Conservation (phyloP, 148 eudicot genomes). For the Camellia granthamiana region DNA sequence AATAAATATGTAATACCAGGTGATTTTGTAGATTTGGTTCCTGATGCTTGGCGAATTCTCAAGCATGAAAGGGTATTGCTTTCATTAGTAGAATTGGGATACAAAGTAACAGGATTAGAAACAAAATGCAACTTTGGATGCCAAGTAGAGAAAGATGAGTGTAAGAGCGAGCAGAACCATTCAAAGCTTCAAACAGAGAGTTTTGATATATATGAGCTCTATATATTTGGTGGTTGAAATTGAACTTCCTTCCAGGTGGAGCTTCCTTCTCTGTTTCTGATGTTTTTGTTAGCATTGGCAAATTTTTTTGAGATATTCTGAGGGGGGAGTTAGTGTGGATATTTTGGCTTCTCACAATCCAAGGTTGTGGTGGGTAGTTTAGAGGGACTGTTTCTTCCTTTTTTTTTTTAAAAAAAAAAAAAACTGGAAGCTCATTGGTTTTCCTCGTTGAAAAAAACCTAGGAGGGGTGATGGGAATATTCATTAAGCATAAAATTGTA, state of each 20-base stretch:
- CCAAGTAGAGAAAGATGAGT: conserved; percentile 50
- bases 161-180: conserved; percentile 51
- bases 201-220: background rate
- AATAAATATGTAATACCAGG: conserved; percentile 50
- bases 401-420: background rate
- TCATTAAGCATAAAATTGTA: too few relatives aligned
- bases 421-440: too few relatives aligned
- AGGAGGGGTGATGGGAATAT: too few relatives aligned
- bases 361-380: conserved; percentile 40
- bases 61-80: conserved; percentile 28
- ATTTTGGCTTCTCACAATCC: conserved; percentile 36
- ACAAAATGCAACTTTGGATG: conserved; percentile 29
- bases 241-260: background rate
- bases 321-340: conserved; percentile 27
- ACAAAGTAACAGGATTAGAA: conserved; percentile 14
- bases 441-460: too few relatives aligned
- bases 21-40: conserved; percentile 85
- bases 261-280: background rate
- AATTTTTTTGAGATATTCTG: background rate
- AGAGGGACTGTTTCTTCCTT: conserved; percentile 12
- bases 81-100: conserved; percentile 29
- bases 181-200: background rate
- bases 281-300: background rate
- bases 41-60: conserved; percentile 46
- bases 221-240: too few relatives aligned